These are phyloP conservation scores for Picea sitchensis DNA, from an alignment of 75 land plant genomes.

Conservation along the genomic window DNA sequence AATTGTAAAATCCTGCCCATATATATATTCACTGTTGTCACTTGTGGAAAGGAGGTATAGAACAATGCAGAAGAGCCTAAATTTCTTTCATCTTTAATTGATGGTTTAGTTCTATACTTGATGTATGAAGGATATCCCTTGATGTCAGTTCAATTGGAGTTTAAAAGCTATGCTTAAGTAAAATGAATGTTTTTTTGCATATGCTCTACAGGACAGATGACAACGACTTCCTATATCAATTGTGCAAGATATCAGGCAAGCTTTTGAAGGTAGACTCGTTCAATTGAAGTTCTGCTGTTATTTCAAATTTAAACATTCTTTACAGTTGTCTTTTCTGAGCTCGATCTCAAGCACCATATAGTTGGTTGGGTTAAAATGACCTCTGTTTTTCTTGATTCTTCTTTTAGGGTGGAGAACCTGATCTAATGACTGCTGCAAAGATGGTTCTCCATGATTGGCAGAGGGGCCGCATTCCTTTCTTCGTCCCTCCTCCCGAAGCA, in stretches of 20 bases:
- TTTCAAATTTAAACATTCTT: background rate
- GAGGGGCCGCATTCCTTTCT: constrained; percentile 90
- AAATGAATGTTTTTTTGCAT: background rate
- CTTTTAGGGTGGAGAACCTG: constrained; percentile 95
- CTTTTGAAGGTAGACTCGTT: constrained; percentile 65
- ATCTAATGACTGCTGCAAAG: constrained; percentile 81
- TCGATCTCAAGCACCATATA: background rate
- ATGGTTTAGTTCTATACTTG: no score
- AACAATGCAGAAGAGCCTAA: no score
- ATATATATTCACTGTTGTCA: no score
- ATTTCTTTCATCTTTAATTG: no score
- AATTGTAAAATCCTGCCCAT: no score
- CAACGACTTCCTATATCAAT: constrained; percentile 78
- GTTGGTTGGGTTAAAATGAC: background rate
- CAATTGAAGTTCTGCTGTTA: background rate
- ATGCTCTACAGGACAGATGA: constrained; percentile 64
- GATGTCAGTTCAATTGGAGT: no score
- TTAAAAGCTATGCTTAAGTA: background rate
- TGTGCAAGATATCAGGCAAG: constrained; percentile 80
- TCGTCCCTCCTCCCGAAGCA: constrained; percentile 68
- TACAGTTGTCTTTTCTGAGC: background rate
- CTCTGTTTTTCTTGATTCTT: background rate
- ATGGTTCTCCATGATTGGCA: constrained; percentile 99
- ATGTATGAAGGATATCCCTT: no score
- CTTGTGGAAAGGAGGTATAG: no score